phyloP scores from a whole-genome alignment of 139 green algal species.

The Coelastrella sp. region DNA sequence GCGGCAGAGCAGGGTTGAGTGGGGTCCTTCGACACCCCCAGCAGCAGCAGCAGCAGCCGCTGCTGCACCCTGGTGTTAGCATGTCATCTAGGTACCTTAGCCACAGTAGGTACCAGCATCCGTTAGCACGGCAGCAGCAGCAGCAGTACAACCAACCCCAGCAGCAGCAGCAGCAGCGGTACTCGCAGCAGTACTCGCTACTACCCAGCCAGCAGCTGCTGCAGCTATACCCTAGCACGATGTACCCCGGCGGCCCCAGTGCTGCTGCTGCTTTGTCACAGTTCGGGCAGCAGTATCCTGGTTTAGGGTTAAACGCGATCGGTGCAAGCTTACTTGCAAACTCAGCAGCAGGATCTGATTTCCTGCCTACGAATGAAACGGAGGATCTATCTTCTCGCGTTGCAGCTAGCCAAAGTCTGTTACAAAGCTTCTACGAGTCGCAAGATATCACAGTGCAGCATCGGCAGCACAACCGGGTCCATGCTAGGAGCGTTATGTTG shows the following conservation, averaged over 20 bases:
- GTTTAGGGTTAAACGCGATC: not conserved
- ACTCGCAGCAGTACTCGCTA: constrained; percentile 10
- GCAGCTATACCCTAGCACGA: constrained; percentile 21
- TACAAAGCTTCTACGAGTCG: constrained; percentile 70
- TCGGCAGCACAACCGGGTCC: constrained; percentile 36
- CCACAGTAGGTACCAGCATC: not conserved
- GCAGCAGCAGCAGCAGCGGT: constrained; percentile 1
- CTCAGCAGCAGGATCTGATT: not conserved
- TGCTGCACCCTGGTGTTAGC: not conserved
- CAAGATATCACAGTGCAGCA: constrained; percentile 60
- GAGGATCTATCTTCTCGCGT: constrained; percentile 47
- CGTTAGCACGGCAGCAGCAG: not conserved
- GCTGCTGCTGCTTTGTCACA: constrained; percentile 30
- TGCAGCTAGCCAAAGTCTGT: constrained; percentile 56
- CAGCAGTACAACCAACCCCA: constrained; percentile 1
- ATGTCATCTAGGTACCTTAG: not conserved
- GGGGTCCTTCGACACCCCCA: not conserved
- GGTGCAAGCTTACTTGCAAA: not conserved
- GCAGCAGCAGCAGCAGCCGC: constrained; percentile 1
- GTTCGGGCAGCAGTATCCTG: constrained; percentile 18
- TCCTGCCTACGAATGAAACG: constrained; percentile 56
- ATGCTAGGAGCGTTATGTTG: constrained; percentile 43
- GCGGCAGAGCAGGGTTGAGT: not conserved
- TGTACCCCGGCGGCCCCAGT: constrained; percentile 39
- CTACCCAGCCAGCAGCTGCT: constrained; percentile 19